phyloP scores from a whole-genome alignment of 2,329 filamentous ascomycete genomes.

The Diaporthe eres region DNA sequence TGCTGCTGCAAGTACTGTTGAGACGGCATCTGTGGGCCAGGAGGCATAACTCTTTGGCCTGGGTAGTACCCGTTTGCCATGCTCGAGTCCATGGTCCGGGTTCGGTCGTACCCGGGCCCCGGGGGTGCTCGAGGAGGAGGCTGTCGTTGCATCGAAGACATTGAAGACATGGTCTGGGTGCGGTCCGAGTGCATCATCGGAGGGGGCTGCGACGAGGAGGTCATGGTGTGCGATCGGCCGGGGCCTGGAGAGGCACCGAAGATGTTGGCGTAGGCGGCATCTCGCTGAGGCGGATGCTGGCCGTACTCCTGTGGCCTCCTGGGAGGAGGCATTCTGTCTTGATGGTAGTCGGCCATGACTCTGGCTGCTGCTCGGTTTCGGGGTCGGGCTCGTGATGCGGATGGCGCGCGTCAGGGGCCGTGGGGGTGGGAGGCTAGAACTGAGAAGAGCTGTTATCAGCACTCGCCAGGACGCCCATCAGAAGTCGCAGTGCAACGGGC shows the following conservation, averaged over 20 bases:
- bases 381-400: conserved; percentile 30
- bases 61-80: conserved; percentile 68
- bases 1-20: conserved; percentile 64
- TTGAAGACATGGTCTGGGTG: conserved; percentile 83
- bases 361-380: conserved; percentile 46
- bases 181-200: conserved; percentile 72
- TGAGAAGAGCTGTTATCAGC: conserved; percentile 42
- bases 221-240: conserved; percentile 96
- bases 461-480: conserved; percentile 41
- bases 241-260: conserved; percentile 90
- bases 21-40: conserved; percentile 61
- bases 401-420: conserved; percentile 37
- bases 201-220: conserved; percentile 74
- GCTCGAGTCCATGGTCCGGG: conserved; percentile 60
- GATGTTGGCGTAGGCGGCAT: conserved; percentile 96
- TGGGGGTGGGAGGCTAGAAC: conserved; percentile 35
- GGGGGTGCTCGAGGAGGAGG: conserved; percentile 71
- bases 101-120: conserved; percentile 54
- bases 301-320: conserved; percentile 51
- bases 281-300: conserved; percentile 64
- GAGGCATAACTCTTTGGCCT: conserved; percentile 65
- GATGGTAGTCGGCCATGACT: conserved; percentile 72
- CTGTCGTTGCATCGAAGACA: conserved; percentile 70
- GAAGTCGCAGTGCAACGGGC: conserved; percentile 25
- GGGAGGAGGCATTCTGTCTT: conserved; percentile 61